Percentiles rank a stretch among this genome's conserved stretches.
These are phyloP conservation scores for Phytophthora fragariaefolia DNA, from an alignment of 352 stramenopile genomes.

Conservation along the genomic window DNA sequence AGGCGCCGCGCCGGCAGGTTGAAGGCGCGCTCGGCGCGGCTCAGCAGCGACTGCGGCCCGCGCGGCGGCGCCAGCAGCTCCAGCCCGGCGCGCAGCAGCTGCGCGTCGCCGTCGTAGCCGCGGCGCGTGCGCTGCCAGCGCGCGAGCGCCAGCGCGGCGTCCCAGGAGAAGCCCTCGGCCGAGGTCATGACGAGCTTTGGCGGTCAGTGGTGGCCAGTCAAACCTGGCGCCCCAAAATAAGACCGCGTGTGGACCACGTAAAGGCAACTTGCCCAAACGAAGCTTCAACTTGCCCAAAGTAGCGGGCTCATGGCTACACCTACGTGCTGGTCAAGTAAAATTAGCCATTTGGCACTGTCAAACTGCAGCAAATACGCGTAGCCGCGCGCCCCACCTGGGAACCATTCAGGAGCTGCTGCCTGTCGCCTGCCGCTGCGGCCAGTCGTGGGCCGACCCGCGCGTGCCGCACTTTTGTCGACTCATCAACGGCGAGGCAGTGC, in stretches of 20 bases:
- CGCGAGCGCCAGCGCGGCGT: conserved; percentile 65
- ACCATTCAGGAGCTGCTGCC: conserved; percentile 25
- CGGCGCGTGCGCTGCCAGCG: conserved; percentile 68
- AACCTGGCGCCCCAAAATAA: conserved; percentile 4
- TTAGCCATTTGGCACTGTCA: too few species aligned
- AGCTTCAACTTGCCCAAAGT: too few species aligned
- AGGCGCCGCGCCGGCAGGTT: conserved; percentile 73
- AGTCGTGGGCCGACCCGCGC: conserved; percentile 64
- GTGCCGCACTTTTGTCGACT: conserved; percentile 78
- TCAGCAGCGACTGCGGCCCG: conserved; percentile 31
- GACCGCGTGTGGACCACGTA: conserved; percentile 19
- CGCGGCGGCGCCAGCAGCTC: conserved; percentile 3
- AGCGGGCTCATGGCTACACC: too few species aligned
- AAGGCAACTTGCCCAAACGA: conserved; percentile 12
- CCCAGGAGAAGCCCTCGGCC: conserved; percentile 37
- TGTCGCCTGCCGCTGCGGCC: conserved; percentile 62
- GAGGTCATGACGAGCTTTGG: too few species aligned
- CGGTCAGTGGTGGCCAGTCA: conserved; percentile 33
- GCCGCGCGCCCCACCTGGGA: too few species aligned
- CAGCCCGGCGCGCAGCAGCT: conserved; percentile 43
- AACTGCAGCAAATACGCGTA: too few species aligned
- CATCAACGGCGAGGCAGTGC: conserved; percentile 37
- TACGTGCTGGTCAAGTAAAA: conserved; percentile 19
- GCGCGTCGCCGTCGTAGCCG: conserved; percentile 56
- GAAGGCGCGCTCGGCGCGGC: conserved; percentile 44